Percentiles rank a stretch among this genome's conserved stretches.
These are phyloP conservation scores for Gossypium schwendimanii DNA, from an alignment of 441 rosid species.

Conservation along the genomic window DNA sequence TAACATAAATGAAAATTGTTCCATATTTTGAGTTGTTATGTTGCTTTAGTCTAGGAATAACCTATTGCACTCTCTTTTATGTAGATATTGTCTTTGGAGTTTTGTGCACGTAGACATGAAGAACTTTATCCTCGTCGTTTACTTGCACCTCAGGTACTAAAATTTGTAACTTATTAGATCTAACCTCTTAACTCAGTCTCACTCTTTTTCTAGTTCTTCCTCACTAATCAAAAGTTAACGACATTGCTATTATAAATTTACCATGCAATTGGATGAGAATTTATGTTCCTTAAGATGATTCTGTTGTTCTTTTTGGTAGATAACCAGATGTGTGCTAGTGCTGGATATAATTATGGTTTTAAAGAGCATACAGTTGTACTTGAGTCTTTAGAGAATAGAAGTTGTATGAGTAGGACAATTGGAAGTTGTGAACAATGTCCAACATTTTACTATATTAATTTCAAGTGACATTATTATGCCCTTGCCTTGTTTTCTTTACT, in stretches of 20 bases:
- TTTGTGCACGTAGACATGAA: slow-evolving; percentile 91
- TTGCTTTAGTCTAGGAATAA: slow-evolving; percentile 5
- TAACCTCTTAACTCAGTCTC: not conserved
- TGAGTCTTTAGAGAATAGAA: not conserved
- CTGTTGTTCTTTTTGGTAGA: not conserved
- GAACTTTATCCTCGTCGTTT: slow-evolving; percentile 92
- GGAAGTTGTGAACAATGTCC: not conserved
- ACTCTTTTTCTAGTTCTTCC: not conserved
- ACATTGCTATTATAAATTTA: not conserved
- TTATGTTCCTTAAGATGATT: not conserved
- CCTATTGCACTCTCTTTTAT: slow-evolving; percentile 9
- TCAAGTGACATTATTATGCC: not conserved
- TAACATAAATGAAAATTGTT: slow-evolving; percentile 11
- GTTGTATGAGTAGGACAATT: not conserved
- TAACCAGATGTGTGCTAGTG: not conserved
- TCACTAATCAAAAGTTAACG: not conserved
- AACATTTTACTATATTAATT: not conserved
- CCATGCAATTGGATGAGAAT: not conserved
- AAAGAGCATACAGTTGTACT: not conserved
- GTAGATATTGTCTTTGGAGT: slow-evolving; percentile 96
- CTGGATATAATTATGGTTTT: not conserved
- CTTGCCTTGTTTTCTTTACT: not conserved
- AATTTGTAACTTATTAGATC: not conserved
- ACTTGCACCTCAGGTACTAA: slow-evolving; percentile 87
- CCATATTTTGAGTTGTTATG: not conserved